A percentile compares a stretch with the other conserved stretches of the same genome.
Conservation (phyloP, 345 rosid species). For the Populus nigra region DNA sequence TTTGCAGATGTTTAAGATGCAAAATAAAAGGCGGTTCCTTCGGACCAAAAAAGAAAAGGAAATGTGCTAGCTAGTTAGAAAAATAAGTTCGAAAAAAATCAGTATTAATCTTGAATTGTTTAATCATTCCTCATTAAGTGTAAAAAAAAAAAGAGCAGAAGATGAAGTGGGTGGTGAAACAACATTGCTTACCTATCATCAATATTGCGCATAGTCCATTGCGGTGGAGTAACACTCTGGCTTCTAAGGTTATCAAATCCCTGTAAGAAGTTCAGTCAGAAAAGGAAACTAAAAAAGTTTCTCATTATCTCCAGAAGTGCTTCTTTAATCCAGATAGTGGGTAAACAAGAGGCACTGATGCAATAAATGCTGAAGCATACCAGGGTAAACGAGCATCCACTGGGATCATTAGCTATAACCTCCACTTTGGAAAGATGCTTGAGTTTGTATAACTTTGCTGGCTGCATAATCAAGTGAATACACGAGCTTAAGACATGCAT, state of each 20-base stretch:
- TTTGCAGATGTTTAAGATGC: conserved; percentile 33
- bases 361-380: conserved; percentile 33
- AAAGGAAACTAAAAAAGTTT: conserved; percentile 2
- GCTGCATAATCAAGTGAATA: conserved; percentile 41
- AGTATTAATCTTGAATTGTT: neutral
- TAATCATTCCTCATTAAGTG: neutral
- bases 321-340: conserved; percentile 1
- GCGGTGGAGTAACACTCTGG: conserved; percentile 96
- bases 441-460: conserved; percentile 89
- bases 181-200: conserved; percentile 70
- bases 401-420: conserved; percentile 90
- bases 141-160: neutral
- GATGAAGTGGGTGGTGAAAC: neutral
- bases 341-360: conserved; percentile 5
- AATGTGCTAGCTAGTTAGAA: neutral
- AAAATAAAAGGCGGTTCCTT: conserved; percentile 32
- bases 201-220: conserved; percentile 97
- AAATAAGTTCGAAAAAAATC: conserved; percentile 15
- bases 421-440: conserved; percentile 95
- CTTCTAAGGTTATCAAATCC: conserved; percentile 98
- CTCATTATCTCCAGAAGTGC: conserved; percentile 13
- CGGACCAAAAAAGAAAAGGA: neutral
- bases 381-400: conserved; percentile 94
- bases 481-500: neutral
- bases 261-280: conserved; percentile 49